phyloP scores from a whole-genome alignment of 1,284 basidiomycete genomes.

The Ustilago vetiveriae region DNA sequence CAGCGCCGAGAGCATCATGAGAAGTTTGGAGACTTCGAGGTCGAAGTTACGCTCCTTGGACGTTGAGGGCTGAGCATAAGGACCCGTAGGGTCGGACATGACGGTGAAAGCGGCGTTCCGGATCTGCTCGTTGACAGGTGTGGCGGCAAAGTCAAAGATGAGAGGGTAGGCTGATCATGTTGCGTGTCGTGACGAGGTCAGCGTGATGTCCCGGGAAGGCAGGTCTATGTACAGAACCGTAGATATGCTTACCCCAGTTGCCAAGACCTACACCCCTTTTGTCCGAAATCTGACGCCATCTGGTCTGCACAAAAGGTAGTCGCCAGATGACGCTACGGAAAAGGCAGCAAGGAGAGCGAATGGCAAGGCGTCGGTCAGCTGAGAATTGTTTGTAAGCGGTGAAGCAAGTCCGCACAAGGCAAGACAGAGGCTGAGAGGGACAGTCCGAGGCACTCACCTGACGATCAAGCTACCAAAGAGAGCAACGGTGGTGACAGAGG shows the following conservation, averaged over 20 bases:
- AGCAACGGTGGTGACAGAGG: slow-evolving; percentile 14
- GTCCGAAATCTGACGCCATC: slow-evolving; percentile 19
- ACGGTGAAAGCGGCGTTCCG: slow-evolving; percentile 55
- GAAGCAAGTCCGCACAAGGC: not conserved
- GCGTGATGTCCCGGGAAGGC: not conserved
- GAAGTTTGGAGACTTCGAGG: slow-evolving; percentile 42
- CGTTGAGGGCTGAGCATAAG: slow-evolving; percentile 24
- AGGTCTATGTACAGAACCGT: not conserved
- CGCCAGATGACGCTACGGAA: slow-evolving; percentile 29
- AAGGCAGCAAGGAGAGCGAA: not conserved
- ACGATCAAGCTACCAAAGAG: slow-evolving; percentile 19
- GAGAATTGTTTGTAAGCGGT: not conserved
- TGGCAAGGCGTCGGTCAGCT: not conserved
- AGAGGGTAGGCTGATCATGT: slow-evolving; percentile 60
- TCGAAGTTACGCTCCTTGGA: slow-evolving; percentile 49
- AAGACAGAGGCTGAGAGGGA: not conserved
- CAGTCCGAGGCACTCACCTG: slow-evolving; percentile 14
- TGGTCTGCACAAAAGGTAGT: slow-evolving; percentile 20
- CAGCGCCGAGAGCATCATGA: slow-evolving; percentile 41
- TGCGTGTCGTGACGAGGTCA: not conserved
- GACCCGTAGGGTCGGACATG: slow-evolving; percentile 37
- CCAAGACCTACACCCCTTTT: slow-evolving; percentile 26
- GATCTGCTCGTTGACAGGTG: slow-evolving; percentile 48
- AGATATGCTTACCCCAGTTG: slow-evolving; percentile 20
- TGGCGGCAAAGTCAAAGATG: slow-evolving; percentile 61